Percentiles rank a stretch among this genome's conserved stretches.
Conservation (phyloP, 495 filamentous ascomycete species). For the Monascus purpureus region DNA sequence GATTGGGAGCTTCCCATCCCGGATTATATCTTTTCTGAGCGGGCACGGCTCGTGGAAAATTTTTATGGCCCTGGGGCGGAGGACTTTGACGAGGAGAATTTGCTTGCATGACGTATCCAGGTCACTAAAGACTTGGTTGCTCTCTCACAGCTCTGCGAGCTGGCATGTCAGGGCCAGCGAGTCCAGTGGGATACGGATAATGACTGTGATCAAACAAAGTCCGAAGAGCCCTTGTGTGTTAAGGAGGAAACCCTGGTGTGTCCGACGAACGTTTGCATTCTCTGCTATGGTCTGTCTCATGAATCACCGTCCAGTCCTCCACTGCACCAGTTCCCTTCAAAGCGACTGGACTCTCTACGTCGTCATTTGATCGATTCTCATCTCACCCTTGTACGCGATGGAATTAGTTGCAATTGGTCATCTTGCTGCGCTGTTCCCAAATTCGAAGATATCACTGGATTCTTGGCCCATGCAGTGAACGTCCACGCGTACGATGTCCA, state of each 20-base stretch:
- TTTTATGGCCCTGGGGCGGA: conserved; percentile 16
- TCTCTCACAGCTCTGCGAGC: too few species aligned
- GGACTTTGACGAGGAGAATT: conserved; percentile 12
- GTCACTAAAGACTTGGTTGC: conserved; percentile 19
- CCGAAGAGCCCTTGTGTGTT: too few species aligned
- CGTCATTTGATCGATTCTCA: conserved; percentile 15
- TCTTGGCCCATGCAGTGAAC: conserved; percentile 13
- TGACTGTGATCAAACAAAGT: too few species aligned
- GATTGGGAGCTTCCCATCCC: conserved; percentile 10
- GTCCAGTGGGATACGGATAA: too few species aligned
- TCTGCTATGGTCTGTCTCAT: neutral
- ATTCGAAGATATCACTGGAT: conserved; percentile 14
- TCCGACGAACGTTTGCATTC: neutral
- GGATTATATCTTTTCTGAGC: conserved; percentile 13
- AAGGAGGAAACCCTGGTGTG: too few species aligned
- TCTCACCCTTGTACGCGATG: conserved; percentile 10
- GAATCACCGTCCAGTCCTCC: neutral
- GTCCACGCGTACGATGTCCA: conserved; percentile 13
- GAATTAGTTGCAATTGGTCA: conserved; percentile 16
- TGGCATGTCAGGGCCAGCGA: too few species aligned
- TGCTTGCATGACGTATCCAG: conserved; percentile 13
- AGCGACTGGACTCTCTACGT: conserved; percentile 15
- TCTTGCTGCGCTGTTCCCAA: conserved; percentile 9
- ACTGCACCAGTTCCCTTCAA: conserved; percentile 14
- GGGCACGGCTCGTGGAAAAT: conserved; percentile 13